A percentile compares a stretch with the other conserved stretches of the same genome.
Evolutionary conservation across 495 filamentous ascomycete species (phyloP).

Genomic region (Penicillium fimorum): DNA sequence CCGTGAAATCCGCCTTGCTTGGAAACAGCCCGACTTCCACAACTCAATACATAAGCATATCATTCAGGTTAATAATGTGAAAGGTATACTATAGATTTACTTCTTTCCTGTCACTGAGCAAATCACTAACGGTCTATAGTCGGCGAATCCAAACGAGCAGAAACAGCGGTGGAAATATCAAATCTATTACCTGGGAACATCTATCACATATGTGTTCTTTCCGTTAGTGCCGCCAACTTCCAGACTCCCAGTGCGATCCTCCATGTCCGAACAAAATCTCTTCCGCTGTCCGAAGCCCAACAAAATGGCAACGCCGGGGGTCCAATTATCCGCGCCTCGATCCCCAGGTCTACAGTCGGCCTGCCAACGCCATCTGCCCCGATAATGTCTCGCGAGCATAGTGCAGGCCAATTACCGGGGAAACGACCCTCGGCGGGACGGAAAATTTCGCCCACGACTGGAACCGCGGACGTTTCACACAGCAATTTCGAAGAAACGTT

Average conservation of each 20-base stretch:
- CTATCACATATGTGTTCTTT: slow-evolving; percentile 89
- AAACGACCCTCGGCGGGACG: slow-evolving; percentile 69
- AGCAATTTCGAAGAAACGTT: slow-evolving; percentile 36
- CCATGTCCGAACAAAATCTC: slow-evolving; percentile 68
- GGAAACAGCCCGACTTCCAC: slow-evolving; percentile 76
- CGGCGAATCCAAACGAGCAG: slow-evolving; percentile 78
- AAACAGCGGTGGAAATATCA: slow-evolving; percentile 85
- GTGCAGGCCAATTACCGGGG: slow-evolving; percentile 51
- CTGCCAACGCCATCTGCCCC: slow-evolving; percentile 53
- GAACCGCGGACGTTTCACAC: slow-evolving; percentile 49
- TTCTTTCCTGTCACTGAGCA: not conserved
- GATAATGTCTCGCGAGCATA: slow-evolving; percentile 62
- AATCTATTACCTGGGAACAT: slow-evolving; percentile 81
- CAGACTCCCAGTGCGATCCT: slow-evolving; percentile 84
- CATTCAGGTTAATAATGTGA: slow-evolving; percentile 89
- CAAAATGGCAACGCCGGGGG: slow-evolving; percentile 46
- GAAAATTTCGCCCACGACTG: slow-evolving; percentile 71
- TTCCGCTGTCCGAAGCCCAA: slow-evolving; percentile 52
- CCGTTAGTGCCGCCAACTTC: slow-evolving; percentile 84
- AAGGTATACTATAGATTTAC: slow-evolving; percentile 52
- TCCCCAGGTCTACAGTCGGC: slow-evolving; percentile 49
- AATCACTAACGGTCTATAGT: slow-evolving; percentile 50
- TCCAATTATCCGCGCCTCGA: slow-evolving; percentile 45
- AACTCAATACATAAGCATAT: slow-evolving; percentile 81
- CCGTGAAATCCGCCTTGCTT: slow-evolving; percentile 86